phyloP scores from a whole-genome alignment of 2,329 filamentous ascomycete genomes.

The Fusarium irregulare region DNA sequence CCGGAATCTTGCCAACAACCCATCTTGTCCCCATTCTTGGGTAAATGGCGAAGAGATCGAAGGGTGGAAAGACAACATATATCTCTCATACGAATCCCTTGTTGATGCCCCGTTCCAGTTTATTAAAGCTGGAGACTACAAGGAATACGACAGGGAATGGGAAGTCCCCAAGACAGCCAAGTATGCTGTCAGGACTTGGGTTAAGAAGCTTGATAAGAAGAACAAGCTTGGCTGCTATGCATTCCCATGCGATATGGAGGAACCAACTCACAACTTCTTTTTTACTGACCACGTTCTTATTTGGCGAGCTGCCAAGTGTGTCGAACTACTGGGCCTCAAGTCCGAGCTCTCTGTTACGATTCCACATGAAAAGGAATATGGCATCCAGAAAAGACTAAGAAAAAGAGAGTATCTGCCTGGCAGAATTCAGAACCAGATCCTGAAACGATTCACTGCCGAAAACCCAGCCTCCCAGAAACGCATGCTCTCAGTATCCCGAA shows the following conservation, averaged over 20 bases:
- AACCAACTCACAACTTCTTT: background rate
- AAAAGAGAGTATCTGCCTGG: background rate
- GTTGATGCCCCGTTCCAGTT: background rate
- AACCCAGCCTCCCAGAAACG: background rate
- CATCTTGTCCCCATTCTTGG: background rate
- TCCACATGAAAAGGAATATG: too few relatives aligned
- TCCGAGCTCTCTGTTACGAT: background rate
- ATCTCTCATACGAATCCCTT: background rate
- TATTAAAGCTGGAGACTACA: background rate
- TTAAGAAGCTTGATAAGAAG: fast-evolving
- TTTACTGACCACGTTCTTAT: background rate
- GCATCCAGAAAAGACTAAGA: background rate
- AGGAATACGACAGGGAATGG: fast-evolving
- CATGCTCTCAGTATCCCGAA: background rate
- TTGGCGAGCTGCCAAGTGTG: background rate
- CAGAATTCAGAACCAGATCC: background rate
- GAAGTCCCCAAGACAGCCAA: background rate
- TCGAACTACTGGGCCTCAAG: background rate
- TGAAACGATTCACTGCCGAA: background rate
- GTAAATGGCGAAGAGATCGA: background rate
- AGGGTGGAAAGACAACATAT: fast-evolving
- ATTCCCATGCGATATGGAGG: background rate
- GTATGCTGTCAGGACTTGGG: background rate
- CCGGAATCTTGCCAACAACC: fast-evolving
- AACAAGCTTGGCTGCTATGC: background rate